Base-by-base conservation (phyloP, 2,329 filamentous ascomycete species). In the Aspergillus luchuensis region DNA sequence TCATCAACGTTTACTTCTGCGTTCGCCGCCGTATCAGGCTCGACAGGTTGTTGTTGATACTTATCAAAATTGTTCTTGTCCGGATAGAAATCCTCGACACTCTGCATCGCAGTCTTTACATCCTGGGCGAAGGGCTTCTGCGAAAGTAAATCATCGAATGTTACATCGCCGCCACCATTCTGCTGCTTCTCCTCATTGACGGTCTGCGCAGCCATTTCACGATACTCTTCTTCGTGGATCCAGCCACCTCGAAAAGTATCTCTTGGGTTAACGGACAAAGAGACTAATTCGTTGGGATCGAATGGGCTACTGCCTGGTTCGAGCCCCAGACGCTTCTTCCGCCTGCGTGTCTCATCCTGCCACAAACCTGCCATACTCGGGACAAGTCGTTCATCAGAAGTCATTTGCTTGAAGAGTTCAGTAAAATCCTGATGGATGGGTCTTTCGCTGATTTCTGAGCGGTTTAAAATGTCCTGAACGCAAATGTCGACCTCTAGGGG, bases 351-450 rank as follows among this genome's bases (percentile, higher is more conserved):
- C 75, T 98, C 95, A 68, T 97, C 92, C 72, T 88, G 88, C 95
- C 95, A 99, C 2, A 99, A 78, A 0, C 91, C 90, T 58, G 92
- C 92, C 91, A 99, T 94, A 65, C 95, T 99, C 71, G 91, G 88
- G 5, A 99, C 93, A 10, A 97, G 82, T 71, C 96, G 97, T 71
- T 93, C 81, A 65, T 91, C 87, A 0, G 82, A 76, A 0, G 86
- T 80, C 19, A 89, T 74, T 3, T 91, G 88, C 38, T 84, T 80
- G 10, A 87, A 75, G 11, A 86, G 84, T 74, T 98, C 95, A 21
- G 89, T 80, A 67, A 99, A 97, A 70, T 93, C 88, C 71, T 97
- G 91, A 72, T 99, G 95, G 7, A 97, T 82, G 3, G 81, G 83
- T n/a, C 95, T 85, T 66, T 91, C 85, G 63, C 86, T 85, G 33